Percentiles rank a stretch among this genome's conserved stretches.
Evolutionary conservation across 2,329 filamentous ascomycete genomes (phyloP).

Genomic region (Thermomyces lanuginosus): DNA sequence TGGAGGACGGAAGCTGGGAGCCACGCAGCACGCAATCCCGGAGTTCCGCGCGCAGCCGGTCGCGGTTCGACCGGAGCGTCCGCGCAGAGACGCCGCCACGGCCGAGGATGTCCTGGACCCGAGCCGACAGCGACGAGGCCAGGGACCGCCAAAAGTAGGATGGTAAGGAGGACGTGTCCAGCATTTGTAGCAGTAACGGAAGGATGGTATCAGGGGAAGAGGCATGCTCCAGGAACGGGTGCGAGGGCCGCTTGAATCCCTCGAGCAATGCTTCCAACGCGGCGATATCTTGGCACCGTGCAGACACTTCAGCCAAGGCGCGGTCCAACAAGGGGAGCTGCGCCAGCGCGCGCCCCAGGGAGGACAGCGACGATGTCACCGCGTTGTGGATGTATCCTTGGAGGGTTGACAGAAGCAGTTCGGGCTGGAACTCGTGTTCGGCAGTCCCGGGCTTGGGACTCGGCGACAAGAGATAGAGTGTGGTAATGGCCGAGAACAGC

Average conservation of each 20-base stretch:
- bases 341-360: conserved; percentile 57
- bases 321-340: conserved; percentile 70
- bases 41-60: conserved; percentile 58
- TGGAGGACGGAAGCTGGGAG: conserved; percentile 46
- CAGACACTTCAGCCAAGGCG: conserved; percentile 63
- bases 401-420: conserved; percentile 56
- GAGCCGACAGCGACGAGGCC: conserved; percentile 56
- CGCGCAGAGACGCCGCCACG: conserved; percentile 72
- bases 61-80: conserved; percentile 60
- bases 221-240: conserved; percentile 41
- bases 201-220: conserved; percentile 38
- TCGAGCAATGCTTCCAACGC: conserved; percentile 66
- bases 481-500: conserved; percentile 55
- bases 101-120: conserved; percentile 70
- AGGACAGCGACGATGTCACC: conserved; percentile 60
- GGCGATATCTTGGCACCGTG: conserved; percentile 80
- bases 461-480: conserved; percentile 70
- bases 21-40: conserved; percentile 70
- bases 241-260: conserved; percentile 47
- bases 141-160: conserved; percentile 90
- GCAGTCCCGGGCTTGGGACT: conserved; percentile 34
- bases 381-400: conserved; percentile 70
- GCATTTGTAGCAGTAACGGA: conserved; percentile 52
- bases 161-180: conserved; percentile 74
- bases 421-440: conserved; percentile 41